Evolutionary conservation across 1,284 basidiomycete genomes (phyloP), one percentile per base, ranked within the genome.

Genomic region (Apiotrichum akiyoshidainum): DNA sequence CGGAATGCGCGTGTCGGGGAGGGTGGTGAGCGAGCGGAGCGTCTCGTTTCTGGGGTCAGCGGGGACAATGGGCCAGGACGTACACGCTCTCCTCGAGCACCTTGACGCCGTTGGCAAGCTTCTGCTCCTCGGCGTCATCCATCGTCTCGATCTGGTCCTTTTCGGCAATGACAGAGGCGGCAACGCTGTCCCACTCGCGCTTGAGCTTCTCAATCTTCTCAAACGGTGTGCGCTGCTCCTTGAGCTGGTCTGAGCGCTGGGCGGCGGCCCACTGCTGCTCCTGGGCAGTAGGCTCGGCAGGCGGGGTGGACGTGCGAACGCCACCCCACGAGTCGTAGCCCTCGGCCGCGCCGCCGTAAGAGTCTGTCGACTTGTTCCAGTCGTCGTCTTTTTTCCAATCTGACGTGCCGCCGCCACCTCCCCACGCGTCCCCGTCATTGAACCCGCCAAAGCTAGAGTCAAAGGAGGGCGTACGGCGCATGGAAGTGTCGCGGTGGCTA

Each of bases 231-330:
- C 71, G 58, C 41, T 70, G 63, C 46, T 74, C 65, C 26, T 64
- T 60, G 7, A 71, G 33, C 31, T 60, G 53, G 12, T 75, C 68
- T 22, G 61, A 60, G 49, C 68, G 50, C 60, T 74, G 75, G 1
- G 70, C 75, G 17, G 61, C 62, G 54, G 73, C 73, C 75, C 75
- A 77, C 52, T 73, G 71, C 31, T 65, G 46, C 33, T 76, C 70
- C 44, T 63, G 59, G 7, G 41, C n/a, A 4, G 22, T 46, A 17
- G 26, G 42, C 14, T 44, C 22, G 16, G 31, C 10, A 9, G 46
- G 54, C n/a, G 53, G 22, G n/a, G 52, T 34, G 9, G 45, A 19
- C 12, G 54, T 10, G 13, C 54, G 46, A 22, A 44, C 58, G 14
- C 62, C 69, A 34, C 69, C 65, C 67, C 70, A 69, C 6, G 64